Base-by-base conservation (phyloP, 208 protist genomes). In the Trypanosoma melophagium region DNA sequence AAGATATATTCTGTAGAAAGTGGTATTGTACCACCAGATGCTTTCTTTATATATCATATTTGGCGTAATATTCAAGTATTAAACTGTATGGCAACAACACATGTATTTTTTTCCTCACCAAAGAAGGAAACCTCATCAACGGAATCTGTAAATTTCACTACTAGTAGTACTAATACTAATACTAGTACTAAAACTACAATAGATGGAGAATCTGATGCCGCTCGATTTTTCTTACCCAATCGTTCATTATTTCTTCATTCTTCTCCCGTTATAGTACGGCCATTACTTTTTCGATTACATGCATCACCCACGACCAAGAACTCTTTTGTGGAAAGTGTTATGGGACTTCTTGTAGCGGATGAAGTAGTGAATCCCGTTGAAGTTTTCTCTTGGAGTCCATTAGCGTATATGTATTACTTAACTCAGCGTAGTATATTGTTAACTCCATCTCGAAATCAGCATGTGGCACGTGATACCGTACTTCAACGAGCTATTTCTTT, bases 351-450 rank as follows among this genome's bases (percentile, higher is more conserved):
- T 49, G 60, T 97, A 14, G 80, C 97, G 8, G 81, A 99, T 53
- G 75, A 87, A 22, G 97, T 99, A 42, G 96, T 95, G 41, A 98
- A 99, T 74, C 98, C 98, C 38, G 81, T 97, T 21, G 72, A 89
- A 19, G 75, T 97, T 1, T 84, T 95, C 71, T 81, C 97, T 22
- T 88, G 82, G 74, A 90, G 97, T 13, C 89, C 94, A 14, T 74
- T 99, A 19, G 87, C 97, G 67, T 99, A 99, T 79, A 74, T 99
- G 14, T 99, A 98, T 82, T 99, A 99, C 79, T 76, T 99, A 5
- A 84, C 80, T 7, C 98, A 99, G 80, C 89, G 98, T 13, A 94
- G 96, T 53, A 73, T 99, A 12, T 76, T 98, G 8, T 69, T 99
- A 45, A 98, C 97, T 44, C 98, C 98, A 13, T 83, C 99, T 13